Evolutionary conservation across 176 grass and related monocot species (phyloP), one percentile per base, ranked within the genome.

Genomic region (Pharus latifolius): DNA sequence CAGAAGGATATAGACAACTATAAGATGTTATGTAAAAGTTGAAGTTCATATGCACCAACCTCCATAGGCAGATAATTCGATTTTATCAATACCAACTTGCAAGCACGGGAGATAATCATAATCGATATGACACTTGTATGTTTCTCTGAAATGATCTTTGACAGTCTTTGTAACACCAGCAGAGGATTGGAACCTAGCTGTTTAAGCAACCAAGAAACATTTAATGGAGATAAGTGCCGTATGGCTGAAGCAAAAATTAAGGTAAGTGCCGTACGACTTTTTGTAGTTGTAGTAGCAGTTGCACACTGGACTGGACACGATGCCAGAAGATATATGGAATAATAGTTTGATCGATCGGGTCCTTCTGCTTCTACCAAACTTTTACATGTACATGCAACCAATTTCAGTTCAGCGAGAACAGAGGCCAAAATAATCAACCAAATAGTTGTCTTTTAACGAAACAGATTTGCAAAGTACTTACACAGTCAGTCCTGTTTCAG

Each of bases 51-150:
- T n/a, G 66, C 20, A 47, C 25, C 26, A 70, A 92, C 94, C 81
- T 98, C 89, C 78, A 98, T 85, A 10, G 89, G 94, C 6, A 98
- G 65, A 70, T 92, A 98, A 31, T 60, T 93, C 4, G 75, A 72
- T 47, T 19, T 88, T 55, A 3, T 85, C 77, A 24, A 18, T 90
- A 10, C 94, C 89, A 63, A 90, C 89, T 63, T 93, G 77, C 7
- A 90, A 37, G 48, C 84, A 93, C 20, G 87, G 89, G 44, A 92
- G 65, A 70, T 78, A 56, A 51, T 23, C 67, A 43, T 88, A 82
- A 26, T 58, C 12, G 2, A 93, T 8, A 14, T 83, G 47, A 31
- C 77, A 45, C 0, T 69, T 10, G 60, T 96, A 92, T 9, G 37
- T 72, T 52, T 92, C 83, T 44, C 52, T 57, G 42, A 97, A 97